phyloP scores from a whole-genome alignment of 1,284 basidiomycete species.

The Ustilago crameri region DNA sequence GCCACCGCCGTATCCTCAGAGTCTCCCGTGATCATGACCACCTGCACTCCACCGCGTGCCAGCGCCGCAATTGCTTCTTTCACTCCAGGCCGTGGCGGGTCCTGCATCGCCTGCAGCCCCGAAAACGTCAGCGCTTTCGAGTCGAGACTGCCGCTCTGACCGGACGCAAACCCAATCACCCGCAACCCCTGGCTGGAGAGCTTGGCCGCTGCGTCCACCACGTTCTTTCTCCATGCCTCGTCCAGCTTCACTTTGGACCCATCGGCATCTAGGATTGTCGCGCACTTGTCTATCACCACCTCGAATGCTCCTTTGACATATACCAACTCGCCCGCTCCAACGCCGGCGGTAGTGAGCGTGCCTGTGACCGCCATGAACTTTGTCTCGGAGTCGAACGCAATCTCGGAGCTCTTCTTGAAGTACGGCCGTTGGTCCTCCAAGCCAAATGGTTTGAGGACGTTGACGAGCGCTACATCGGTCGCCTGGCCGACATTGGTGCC shows the following conservation, averaged over 20 bases:
- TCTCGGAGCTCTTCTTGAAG: conserved; percentile 82
- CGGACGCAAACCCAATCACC: conserved; percentile 90
- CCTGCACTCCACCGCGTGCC: conserved; percentile 86
- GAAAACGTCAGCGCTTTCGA: conserved; percentile 80
- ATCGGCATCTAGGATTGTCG: conserved; percentile 86
- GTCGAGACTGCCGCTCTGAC: conserved; percentile 66
- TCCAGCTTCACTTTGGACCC: conserved; percentile 83
- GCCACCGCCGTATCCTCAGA: conserved; percentile 88
- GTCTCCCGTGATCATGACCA: conserved; percentile 98
- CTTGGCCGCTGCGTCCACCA: conserved; percentile 77
- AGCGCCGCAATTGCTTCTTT: conserved; percentile 83
- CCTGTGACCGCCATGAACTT: conserved; percentile 93
- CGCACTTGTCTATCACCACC: conserved; percentile 83
- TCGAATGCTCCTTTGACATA: conserved; percentile 95
- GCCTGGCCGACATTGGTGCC: conserved; percentile 85
- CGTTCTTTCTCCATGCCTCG: conserved; percentile 74
- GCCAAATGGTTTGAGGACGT: conserved; percentile 79
- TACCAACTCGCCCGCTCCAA: conserved; percentile 76
- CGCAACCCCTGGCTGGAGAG: conserved; percentile 82
- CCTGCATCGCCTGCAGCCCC: conserved; percentile 93
- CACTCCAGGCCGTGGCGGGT: conserved; percentile 93
- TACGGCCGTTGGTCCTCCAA: conserved; percentile 76
- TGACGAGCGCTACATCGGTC: conserved; percentile 91
- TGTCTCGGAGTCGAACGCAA: conserved; percentile 89
- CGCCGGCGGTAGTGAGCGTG: conserved; percentile 31